Conservation (phyloP, 2,329 filamentous ascomycete genomes). For the Leptographium flavum region DNA sequence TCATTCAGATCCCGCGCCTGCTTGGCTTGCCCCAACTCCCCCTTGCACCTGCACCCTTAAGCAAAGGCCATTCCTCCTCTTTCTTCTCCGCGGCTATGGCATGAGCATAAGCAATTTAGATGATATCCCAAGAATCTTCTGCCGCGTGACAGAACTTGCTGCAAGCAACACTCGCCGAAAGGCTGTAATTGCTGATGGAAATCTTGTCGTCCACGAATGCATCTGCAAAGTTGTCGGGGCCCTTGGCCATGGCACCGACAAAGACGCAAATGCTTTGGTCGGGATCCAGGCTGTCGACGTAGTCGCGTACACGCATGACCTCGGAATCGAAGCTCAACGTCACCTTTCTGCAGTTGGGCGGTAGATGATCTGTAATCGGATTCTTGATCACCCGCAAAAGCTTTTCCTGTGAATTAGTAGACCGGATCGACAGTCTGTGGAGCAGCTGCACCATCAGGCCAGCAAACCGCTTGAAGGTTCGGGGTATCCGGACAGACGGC, state of each 20-base stretch:
- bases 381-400: slow-evolving; percentile 95
- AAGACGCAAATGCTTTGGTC: slow-evolving; percentile 96
- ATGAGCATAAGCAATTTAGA: slow-evolving; percentile 35
- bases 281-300: slow-evolving; percentile 61
- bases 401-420: slow-evolving; percentile 94
- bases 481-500: slow-evolving; percentile 91
- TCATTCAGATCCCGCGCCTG: neutral
- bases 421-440: slow-evolving; percentile 88
- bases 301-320: slow-evolving; percentile 77
- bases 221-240: slow-evolving; percentile 88
- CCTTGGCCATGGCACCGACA: slow-evolving; percentile 97
- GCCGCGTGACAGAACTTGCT: slow-evolving; percentile 99
- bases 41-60: neutral
- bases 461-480: slow-evolving; percentile 97
- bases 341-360: slow-evolving; percentile 93
- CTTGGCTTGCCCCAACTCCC: neutral
- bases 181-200: slow-evolving; percentile 93
- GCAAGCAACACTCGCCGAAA: slow-evolving; percentile 94
- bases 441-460: slow-evolving; percentile 97
- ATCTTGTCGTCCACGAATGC: slow-evolving; percentile 92
- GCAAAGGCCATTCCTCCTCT: neutral
- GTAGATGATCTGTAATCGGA: slow-evolving; percentile 91
- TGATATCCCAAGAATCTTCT: slow-evolving; percentile 89
- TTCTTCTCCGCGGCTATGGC: neutral
- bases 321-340: slow-evolving; percentile 89